Conservation (phyloP, 306 rosid species). For the Geum urbanum region DNA sequence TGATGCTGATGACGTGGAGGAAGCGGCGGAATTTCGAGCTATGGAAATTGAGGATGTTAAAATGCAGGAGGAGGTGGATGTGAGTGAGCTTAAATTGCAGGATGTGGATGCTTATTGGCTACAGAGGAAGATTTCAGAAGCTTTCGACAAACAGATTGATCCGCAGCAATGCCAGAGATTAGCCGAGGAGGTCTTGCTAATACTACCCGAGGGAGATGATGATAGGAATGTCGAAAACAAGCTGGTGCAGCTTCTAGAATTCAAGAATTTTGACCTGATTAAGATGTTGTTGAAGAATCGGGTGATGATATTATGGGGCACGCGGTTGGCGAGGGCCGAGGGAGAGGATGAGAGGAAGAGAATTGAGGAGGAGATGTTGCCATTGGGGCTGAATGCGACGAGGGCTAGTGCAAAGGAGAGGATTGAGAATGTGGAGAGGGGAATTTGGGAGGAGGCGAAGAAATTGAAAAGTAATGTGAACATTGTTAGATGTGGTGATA, state of each 20-base stretch:
- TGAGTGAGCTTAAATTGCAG: conserved; percentile 69
- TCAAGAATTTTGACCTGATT: conserved; percentile 68
- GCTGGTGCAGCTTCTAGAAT: conserved; percentile 58
- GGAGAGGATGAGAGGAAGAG: conserved; percentile 75
- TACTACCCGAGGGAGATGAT: conserved; percentile 71
- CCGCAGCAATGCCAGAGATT: conserved; percentile 86
- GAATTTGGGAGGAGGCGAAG: conserved; percentile 89
- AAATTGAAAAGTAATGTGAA: conserved; percentile 72
- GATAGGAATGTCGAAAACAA: conserved; percentile 76
- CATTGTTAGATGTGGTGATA: conserved; percentile 67
- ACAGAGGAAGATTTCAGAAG: conserved; percentile 90
- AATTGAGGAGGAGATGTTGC: conserved; percentile 89
- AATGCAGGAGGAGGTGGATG: conserved; percentile 70
- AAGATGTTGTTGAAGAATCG: conserved; percentile 67
- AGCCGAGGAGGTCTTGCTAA: conserved; percentile 77
- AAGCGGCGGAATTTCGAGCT: conserved; percentile 45
- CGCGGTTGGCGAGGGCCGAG: conserved; percentile 79
- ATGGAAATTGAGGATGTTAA: conserved; percentile 83
- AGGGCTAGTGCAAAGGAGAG: conserved; percentile 91
- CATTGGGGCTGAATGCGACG: conserved; percentile 66
- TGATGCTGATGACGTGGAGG: background rate
- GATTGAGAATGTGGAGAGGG: conserved; percentile 82
- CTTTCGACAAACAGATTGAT: conserved; percentile 82
- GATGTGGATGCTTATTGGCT: conserved; percentile 97
- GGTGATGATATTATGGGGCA: conserved; percentile 87